Evolutionary conservation across 2,329 filamentous ascomycete genomes (phyloP), one percentile per base, ranked within the genome.

Genomic region (Madurella fahalii): DNA sequence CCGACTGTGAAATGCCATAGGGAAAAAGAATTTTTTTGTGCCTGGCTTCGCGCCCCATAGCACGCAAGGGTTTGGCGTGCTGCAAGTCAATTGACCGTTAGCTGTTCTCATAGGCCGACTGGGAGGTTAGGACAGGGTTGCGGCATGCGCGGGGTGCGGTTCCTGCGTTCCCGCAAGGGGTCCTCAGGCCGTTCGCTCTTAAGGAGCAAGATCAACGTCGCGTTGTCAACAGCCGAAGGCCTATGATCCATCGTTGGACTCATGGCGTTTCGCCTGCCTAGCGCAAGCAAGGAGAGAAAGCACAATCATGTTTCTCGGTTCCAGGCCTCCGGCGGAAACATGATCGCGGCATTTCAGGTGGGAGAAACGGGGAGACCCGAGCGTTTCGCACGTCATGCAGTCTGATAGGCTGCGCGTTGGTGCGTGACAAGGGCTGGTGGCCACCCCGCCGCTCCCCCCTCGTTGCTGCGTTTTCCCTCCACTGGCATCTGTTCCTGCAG

Each of bases 401-500:
- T 16, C 39, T 50, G 46, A 56, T 56, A 42, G 47, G 47, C 40
- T 47, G 40, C 20, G 12, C 25, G 41, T 41, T 7, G 13, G 40
- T 25, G 7, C 8, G 43, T 16, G 44, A 40, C 40, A 18, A 40
- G 32, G 40, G 47, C 41, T 2, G 20, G 17, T 40, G 47, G 32
- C 48, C 47, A 20, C 31, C 44, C 20, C 18, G 25, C 16, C 34
- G 17, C 20, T n/a, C 2, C 34, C 41, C 46, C 41, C 30, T 32
- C 43, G n/a, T 17, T 3, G 31, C 40, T 44, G 43, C 34, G 37
- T 41, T 25, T 40, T 45, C 43, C n/a, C 25, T 56, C 59, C 57
- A 54, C 20, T 58, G 30, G 40, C 25, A 34, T 53, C 48, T 58
- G 62, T 60, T 61, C 57, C 58, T 61, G 62, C 58, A 57, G 56